phyloP scores from a whole-genome alignment of 2,329 filamentous ascomycete genomes.

The Plenodomus biglobosus region DNA sequence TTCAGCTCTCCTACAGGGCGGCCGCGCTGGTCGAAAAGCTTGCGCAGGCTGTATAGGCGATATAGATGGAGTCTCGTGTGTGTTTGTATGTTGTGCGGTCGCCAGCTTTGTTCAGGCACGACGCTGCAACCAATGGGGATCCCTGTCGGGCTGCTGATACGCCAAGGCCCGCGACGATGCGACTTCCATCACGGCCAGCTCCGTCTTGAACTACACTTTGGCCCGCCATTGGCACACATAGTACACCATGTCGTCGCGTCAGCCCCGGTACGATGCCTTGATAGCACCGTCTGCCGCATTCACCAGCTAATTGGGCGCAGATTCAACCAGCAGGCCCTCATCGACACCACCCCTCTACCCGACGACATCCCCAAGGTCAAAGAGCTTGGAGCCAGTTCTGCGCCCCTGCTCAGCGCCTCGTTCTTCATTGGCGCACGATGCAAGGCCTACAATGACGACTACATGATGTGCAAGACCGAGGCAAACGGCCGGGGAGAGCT shows the following conservation, averaged over 20 bases:
- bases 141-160: constrained; percentile 12
- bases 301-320: constrained; percentile 54
- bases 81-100: constrained; percentile 15
- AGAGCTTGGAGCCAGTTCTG: constrained; percentile 91
- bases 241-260: constrained; percentile 61
- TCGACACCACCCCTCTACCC: constrained; percentile 95
- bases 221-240: constrained; percentile 42
- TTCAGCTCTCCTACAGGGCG: constrained; percentile 11
- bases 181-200: constrained; percentile 24
- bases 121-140: not conserved
- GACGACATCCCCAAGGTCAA: constrained; percentile 87
- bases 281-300: constrained; percentile 4
- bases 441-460: constrained; percentile 96
- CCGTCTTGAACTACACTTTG: constrained; percentile 30
- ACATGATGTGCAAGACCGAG: constrained; percentile 99
- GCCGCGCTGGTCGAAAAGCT: constrained; percentile 1
- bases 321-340: constrained; percentile 90
- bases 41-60: constrained; percentile 11
- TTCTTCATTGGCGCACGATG: constrained; percentile 98
- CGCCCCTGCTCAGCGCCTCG: constrained; percentile 84
- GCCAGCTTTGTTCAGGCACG: constrained; percentile 1
- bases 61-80: constrained; percentile 8
- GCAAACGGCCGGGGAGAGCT: constrained; percentile 87
- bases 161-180: constrained; percentile 14
- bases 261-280: constrained; percentile 55